Base-by-base conservation (phyloP, 192 early-diverging fungal genomes). In the Entomortierella chlamydospora region DNA sequence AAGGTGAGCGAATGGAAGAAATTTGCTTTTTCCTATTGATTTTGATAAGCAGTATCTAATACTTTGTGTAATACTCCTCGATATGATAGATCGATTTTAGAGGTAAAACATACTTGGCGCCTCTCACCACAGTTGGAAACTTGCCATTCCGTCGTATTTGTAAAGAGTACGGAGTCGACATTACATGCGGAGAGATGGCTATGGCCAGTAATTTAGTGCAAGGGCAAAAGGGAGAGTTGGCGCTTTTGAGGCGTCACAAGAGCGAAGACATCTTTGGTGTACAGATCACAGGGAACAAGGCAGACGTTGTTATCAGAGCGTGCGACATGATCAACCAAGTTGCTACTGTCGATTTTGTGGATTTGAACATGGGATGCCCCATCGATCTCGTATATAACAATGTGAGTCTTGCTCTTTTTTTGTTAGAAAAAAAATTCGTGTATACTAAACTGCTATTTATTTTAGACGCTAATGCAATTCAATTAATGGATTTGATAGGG, bases 161-260 rank as follows among this genome's bases (percentile, higher is more conserved):
- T 83, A 98, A 98, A 82, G 89, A 82, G 13, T 97, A 93, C 72
- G 98, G 98, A 43, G 96, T 93, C 8, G 97, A 97, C 76, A 93
- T 99, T 42, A 99, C 98, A 6, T 98, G 97, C 70, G 95, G 94
- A 39, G 98, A 98, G 82, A 98, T 98, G 98, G 94, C 94, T 0
- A 79, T 90, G 71, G 92, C 91, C 3, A 42, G 61, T 30, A 92
- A 92, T 61, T 67, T 93, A 22, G 67, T 95, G 9, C 86, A 90
- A 41, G 93, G 93, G 11, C 87, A 91, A 62, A 83, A 89, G 60
- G 71, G 84, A 13, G 94, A 97, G 76, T 93, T 94, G 93, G 91
- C 96, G 30, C 84, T 97, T 58, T 78, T 93, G 34, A 89, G 91
- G 56, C 90, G 97, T 1, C 97, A 98, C 74, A 85, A 70, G 41